These are phyloP conservation scores for Chenopodium berlandieri DNA, from an alignment of 148 eudicot genomes.

Conservation along the genomic window DNA sequence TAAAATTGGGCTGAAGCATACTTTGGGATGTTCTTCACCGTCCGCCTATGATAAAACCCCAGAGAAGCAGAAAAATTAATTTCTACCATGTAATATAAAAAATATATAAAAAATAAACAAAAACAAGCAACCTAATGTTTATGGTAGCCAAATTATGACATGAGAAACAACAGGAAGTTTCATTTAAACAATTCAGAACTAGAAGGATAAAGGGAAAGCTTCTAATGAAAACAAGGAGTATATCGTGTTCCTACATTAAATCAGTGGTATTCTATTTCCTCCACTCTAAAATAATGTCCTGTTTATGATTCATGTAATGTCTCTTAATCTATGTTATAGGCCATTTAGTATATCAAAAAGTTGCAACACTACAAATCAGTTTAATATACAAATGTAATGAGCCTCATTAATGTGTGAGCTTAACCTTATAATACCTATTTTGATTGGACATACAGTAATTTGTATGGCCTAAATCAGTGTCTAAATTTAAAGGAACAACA, in stretches of 20 bases:
- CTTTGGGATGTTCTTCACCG: slow-evolving; percentile 96
- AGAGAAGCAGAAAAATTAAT: slow-evolving; percentile 5
- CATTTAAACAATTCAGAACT: background rate
- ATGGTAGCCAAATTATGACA: background rate
- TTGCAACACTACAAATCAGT: background rate
- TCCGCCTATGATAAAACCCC: slow-evolving; percentile 60
- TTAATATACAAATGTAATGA: background rate
- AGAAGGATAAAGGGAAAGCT: background rate
- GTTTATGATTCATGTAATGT: background rate
- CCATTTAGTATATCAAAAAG: background rate
- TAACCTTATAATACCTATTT: background rate
- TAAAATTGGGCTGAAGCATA: slow-evolving; percentile 95
- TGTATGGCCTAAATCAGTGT: background rate
- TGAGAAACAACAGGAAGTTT: background rate
- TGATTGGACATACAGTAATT: background rate
- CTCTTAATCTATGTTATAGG: background rate
- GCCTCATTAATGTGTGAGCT: background rate
- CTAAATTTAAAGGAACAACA: background rate
- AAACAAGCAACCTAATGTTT: background rate
- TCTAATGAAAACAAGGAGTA: background rate
- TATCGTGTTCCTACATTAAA: background rate
- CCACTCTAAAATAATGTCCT: background rate
- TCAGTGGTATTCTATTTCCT: background rate
- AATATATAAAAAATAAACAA: background rate
- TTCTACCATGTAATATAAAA: background rate